A percentile compares a stretch with the other conserved stretches of the same genome.
Evolutionary conservation across 1,284 basidiomycete species (phyloP).

Genomic region (Rhodotorula mucilaginosa): DNA sequence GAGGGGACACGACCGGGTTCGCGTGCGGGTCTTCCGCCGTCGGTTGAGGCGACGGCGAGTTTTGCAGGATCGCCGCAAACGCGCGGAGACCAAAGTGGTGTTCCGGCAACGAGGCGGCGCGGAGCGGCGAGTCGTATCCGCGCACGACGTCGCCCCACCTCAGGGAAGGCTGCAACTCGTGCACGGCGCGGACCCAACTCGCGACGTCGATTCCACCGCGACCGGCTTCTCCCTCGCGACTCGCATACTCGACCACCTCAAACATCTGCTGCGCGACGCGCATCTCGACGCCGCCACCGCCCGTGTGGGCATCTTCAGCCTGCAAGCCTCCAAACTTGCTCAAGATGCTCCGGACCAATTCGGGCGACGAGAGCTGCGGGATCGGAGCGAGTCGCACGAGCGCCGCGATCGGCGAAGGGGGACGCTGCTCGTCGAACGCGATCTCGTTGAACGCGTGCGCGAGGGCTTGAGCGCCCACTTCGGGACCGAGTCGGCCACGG

Average conservation of each 20-base stretch:
- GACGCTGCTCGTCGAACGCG: conserved; percentile 14
- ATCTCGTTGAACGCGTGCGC: conserved; percentile 46
- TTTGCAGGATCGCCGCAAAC: conserved; percentile 72
- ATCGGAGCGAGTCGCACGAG: conserved; percentile 39
- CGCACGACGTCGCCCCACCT: conserved; percentile 72
- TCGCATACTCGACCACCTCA: conserved; percentile 35
- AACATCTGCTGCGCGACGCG: conserved; percentile 31
- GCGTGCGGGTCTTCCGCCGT: conserved; percentile 6
- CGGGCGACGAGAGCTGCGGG: conserved; percentile 48
- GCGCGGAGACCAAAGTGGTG: conserved; percentile 63
- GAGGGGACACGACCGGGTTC: conserved; percentile 10
- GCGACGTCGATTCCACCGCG: conserved; percentile 18
- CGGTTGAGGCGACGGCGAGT: conserved; percentile 51
- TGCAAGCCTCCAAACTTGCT: conserved; percentile 62
- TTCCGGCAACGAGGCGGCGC: conserved; percentile 64
- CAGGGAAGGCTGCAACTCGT: conserved; percentile 36
- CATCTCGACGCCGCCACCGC: conserved; percentile 12
- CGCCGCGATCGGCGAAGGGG: conserved; percentile 22
- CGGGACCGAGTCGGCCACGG: conserved; percentile 44
- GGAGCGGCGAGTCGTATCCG: conserved; percentile 72
- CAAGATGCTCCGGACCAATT: conserved; percentile 65
- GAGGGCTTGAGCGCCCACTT: conserved; percentile 45
- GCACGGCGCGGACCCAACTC: conserved; percentile 27
- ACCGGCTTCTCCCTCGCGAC: conserved; percentile 26
- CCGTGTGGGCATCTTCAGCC: neutral